phyloP scores from a whole-genome alignment of 352 stramenopile species.

The Globisporangium rhizosaccharum region DNA sequence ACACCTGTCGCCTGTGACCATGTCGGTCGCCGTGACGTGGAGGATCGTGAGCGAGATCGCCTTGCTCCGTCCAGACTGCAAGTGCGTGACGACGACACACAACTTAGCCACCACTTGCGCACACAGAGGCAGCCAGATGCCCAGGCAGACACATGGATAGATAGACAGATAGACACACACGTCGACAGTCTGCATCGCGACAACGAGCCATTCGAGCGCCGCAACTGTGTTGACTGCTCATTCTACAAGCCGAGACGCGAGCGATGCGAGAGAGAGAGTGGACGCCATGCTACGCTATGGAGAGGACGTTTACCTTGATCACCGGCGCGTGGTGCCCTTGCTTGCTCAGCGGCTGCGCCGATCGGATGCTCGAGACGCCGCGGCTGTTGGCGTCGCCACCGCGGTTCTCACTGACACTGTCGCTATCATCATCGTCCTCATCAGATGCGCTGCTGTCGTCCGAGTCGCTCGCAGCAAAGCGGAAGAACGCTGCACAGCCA shows the following conservation, averaged over 20 bases:
- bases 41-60: conserved; percentile 27
- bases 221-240: not conserved
- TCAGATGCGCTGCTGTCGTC: conserved; percentile 37
- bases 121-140: not conserved
- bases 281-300: conserved; percentile 11
- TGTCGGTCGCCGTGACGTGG: conserved; percentile 25
- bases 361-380: conserved; percentile 16
- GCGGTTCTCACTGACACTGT: conserved; percentile 13
- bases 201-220: not conserved
- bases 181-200: too few relatives aligned
- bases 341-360: conserved; percentile 20
- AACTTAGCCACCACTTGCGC: too few relatives aligned
- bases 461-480: conserved; percentile 47
- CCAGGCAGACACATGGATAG: not conserved
- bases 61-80: conserved; percentile 8
- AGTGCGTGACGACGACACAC: not conserved
- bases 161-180: conserved; percentile 2
- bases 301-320: conserved; percentile 27
- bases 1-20: conserved; percentile 24
- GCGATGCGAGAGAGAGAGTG: not conserved
- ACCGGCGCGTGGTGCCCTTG: conserved; percentile 8
- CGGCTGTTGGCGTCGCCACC: conserved; percentile 1
- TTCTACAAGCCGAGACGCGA: too few relatives aligned
- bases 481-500: conserved; percentile 29
- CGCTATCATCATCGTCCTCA: conserved; percentile 4